Evolutionary conservation across 2,329 filamentous ascomycete genomes (phyloP), one percentile per base, ranked within the genome.

Genomic region (Colletotrichum truncatum): DNA sequence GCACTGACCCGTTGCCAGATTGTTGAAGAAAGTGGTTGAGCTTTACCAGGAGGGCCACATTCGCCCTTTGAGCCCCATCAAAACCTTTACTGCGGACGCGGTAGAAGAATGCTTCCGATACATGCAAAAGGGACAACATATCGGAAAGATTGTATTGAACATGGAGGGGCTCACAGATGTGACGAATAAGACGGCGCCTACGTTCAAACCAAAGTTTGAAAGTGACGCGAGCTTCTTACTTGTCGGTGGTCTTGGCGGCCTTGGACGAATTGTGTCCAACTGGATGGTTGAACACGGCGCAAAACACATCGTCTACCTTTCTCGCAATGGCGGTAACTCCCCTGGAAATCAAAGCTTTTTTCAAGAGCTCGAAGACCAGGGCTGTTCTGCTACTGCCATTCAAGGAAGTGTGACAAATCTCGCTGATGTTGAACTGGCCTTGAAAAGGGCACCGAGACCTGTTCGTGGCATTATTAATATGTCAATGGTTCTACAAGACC

Each of bases 401-500:
- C 14, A 43, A 8, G 62, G 62, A 4, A 48, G 18, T 12, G n/a
- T 65, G 3, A 48, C 21, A 6, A 39, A 18, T 7, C 69, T 41
- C 9, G 64, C 67, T 0, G 73, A 77, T 5, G 73, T 80, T 3
- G 52, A 71, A 12, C 66, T 57, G 1, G 72, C 71, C 1, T 57
- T 76, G 3, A 49, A 48, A 4, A 52, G 56, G 6, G 66, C 70
- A 36, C 26, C 69, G 16, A 34, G 68, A 72, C 75, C 63, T 0
- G 59, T 82, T 11, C 72, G 73, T 16, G 80, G 81, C n/a, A 69
- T 82, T 5, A 62, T 83, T 8, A 78, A 83, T 38, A 68, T 76
- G 46, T 72, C 80, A 4, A 81, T 82, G 78, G 73, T 81, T 3
- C 67, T 73, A 6, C 56, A 26, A 4, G 62, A 65, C 25, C 30